phyloP scores from a whole-genome alignment of 2,329 filamentous ascomycete genomes.

The Aspergillus pseudoviridinutans region DNA sequence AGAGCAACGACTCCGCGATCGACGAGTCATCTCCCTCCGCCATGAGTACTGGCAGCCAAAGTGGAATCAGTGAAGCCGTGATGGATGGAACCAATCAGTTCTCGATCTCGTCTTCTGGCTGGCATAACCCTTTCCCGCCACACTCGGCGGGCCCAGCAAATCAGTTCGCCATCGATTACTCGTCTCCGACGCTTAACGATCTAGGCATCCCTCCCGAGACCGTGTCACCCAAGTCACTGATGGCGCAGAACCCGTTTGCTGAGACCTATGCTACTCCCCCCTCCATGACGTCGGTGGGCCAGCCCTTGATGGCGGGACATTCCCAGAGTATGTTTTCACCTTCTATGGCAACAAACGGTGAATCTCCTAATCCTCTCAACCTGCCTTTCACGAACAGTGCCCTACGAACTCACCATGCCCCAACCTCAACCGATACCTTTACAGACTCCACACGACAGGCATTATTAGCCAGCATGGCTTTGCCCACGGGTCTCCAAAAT shows the following conservation, averaged over 20 bases:
- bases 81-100: slow-evolving; percentile 69
- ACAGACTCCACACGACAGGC: slow-evolving; percentile 63
- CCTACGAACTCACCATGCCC: slow-evolving; percentile 56
- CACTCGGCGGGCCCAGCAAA: slow-evolving; percentile 63
- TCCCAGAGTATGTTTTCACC: slow-evolving; percentile 50
- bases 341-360: slow-evolving; percentile 41
- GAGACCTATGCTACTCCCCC: slow-evolving; percentile 78
- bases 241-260: slow-evolving; percentile 63
- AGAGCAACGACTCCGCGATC: slow-evolving; percentile 71
- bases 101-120: slow-evolving; percentile 54
- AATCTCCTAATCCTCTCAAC: slow-evolving; percentile 46
- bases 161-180: slow-evolving; percentile 71
- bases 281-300: slow-evolving; percentile 69
- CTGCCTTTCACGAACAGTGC: slow-evolving; percentile 56
- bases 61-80: slow-evolving; percentile 75
- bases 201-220: slow-evolving; percentile 66
- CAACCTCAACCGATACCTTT: slow-evolving; percentile 61
- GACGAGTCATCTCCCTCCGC: slow-evolving; percentile 94
- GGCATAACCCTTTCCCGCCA: slow-evolving; percentile 66
- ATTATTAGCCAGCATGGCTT: slow-evolving; percentile 58
- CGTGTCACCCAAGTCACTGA: slow-evolving; percentile 71
- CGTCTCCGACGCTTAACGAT: slow-evolving; percentile 71
- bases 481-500: slow-evolving; percentile 51
- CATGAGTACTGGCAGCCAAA: slow-evolving; percentile 91
- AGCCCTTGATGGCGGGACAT: slow-evolving; percentile 64